Evolutionary conservation across 2,329 filamentous ascomycete species (phyloP).

Genomic region (Pseudogymnoascus sp.): DNA sequence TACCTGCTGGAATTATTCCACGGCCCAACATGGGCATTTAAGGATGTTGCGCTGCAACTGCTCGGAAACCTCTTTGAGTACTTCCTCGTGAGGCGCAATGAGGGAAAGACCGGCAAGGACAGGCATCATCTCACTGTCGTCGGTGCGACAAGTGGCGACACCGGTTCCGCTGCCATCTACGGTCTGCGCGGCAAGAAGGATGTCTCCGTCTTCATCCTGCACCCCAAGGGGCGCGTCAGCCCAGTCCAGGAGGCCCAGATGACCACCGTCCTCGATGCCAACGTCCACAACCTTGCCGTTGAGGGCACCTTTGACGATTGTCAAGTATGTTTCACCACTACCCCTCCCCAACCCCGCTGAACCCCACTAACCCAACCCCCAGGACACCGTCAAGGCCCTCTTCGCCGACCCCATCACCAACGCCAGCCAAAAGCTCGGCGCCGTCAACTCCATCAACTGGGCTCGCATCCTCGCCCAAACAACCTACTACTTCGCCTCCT

Average conservation of each 20-base stretch:
- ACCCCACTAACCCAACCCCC: constrained; percentile 13
- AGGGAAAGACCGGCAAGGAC: constrained; percentile 55
- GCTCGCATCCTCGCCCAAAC: constrained; percentile 93
- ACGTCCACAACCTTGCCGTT: constrained; percentile 88
- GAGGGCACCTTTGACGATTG: constrained; percentile 94
- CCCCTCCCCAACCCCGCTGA: background rate
- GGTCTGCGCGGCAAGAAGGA: constrained; percentile 93
- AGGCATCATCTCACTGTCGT: constrained; percentile 76
- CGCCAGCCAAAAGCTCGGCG: constrained; percentile 72
- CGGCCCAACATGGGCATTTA: constrained; percentile 91
- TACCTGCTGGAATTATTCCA: constrained; percentile 93
- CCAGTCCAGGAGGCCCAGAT: constrained; percentile 95
- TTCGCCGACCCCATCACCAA: constrained; percentile 85
- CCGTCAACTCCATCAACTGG: constrained; percentile 97
- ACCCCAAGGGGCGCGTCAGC: constrained; percentile 83
- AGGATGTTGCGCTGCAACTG: constrained; percentile 89
- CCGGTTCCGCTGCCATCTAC: constrained; percentile 92
- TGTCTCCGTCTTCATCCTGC: constrained; percentile 90
- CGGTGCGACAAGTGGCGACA: constrained; percentile 80
- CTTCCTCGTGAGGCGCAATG: constrained; percentile 68
- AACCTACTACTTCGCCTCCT: constrained; percentile 92
- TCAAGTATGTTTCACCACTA: constrained; percentile 47
- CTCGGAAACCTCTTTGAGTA: constrained; percentile 95
- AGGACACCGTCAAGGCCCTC: constrained; percentile 88
- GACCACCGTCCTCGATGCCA: constrained; percentile 84